Conservation (phyloP, 805 yeast genomes). For the Lachancea thermotolerans region DNA sequence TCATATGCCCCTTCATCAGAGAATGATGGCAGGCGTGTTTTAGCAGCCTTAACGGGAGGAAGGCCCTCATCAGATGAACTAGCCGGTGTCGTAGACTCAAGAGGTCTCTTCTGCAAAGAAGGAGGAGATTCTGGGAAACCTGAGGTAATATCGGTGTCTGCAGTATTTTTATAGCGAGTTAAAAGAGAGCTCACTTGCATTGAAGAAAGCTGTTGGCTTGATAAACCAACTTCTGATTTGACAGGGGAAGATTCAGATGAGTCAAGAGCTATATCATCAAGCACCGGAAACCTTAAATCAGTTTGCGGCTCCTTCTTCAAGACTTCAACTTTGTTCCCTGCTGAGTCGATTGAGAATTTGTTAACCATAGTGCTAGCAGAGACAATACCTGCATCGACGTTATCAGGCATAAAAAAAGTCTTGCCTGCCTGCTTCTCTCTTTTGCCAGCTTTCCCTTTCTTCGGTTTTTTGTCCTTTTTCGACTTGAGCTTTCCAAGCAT, state of each 20-base stretch:
- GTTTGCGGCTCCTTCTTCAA: not conserved
- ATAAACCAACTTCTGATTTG: conserved; percentile 4
- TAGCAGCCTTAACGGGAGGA: not conserved
- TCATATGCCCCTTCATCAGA: not conserved
- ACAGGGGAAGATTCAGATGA: conserved; percentile 11
- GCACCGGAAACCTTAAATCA: conserved; percentile 3
- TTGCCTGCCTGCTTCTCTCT: conserved; percentile 30
- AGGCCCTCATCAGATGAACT: conserved; percentile 3
- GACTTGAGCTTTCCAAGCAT: conserved; percentile 40
- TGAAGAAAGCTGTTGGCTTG: not conserved
- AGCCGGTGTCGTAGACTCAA: conserved; percentile 1
- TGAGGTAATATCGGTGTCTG: conserved; percentile 1
- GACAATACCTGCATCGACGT: conserved; percentile 58
- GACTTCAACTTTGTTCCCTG: conserved; percentile 3
- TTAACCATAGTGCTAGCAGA: conserved; percentile 44
- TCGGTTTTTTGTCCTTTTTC: conserved; percentile 15
- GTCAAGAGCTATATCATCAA: conserved; percentile 10
- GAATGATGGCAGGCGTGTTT: not conserved
- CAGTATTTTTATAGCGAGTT: conserved; percentile 1
- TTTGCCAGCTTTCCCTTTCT: conserved; percentile 10
- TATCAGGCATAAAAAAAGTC: conserved; percentile 66
- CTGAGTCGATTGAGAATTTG: conserved; percentile 14
- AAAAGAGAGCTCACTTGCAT: not conserved
- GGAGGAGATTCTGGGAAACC: conserved; percentile 2
- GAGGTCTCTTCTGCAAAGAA: not conserved